Conservation (phyloP, 2,329 filamentous ascomycete genomes). For the Aspergillus fumigatiaffinis region DNA sequence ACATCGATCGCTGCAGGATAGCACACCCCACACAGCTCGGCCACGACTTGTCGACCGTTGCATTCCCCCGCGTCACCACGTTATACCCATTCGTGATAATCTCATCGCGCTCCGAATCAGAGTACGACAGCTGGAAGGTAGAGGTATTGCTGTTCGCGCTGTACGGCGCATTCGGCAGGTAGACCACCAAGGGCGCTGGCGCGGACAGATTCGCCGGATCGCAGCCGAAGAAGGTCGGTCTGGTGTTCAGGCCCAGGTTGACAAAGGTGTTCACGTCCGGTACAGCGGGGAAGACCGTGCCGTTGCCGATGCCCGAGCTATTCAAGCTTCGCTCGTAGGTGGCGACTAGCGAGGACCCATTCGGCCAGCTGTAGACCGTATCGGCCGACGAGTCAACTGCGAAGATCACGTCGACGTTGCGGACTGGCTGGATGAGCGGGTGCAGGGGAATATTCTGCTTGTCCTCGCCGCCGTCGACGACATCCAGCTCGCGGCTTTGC, state of each 20-base stretch:
- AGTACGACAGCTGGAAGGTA: slow-evolving; percentile 68
- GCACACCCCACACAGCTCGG: slow-evolving; percentile 83
- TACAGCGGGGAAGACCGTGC: slow-evolving; percentile 66
- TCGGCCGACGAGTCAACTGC: slow-evolving; percentile 76
- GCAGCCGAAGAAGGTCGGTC: slow-evolving; percentile 79
- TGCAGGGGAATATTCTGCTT: slow-evolving; percentile 75
- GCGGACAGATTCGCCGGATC: slow-evolving; percentile 47
- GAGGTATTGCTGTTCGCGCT: slow-evolving; percentile 71
- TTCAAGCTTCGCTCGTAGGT: slow-evolving; percentile 66
- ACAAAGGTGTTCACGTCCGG: slow-evolving; percentile 75
- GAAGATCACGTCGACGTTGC: slow-evolving; percentile 74
- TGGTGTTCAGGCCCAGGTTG: slow-evolving; percentile 69
- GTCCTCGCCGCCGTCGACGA: slow-evolving; percentile 77
- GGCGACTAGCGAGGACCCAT: slow-evolving; percentile 69
- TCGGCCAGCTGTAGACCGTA: slow-evolving; percentile 66
- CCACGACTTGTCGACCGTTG: slow-evolving; percentile 71
- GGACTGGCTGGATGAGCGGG: slow-evolving; percentile 69
- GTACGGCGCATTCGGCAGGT: slow-evolving; percentile 84
- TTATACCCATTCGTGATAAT: slow-evolving; percentile 86
- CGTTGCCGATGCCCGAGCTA: slow-evolving; percentile 55
- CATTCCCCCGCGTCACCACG: slow-evolving; percentile 77
- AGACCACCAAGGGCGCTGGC: slow-evolving; percentile 61
- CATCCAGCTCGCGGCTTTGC: slow-evolving; percentile 53
- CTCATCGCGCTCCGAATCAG: slow-evolving; percentile 63
- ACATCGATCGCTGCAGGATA: slow-evolving; percentile 70